Evolutionary conservation across 257 asterid genomes (phyloP), one percentile per base, ranked within the genome.

Genomic region (Solanum medicagineum): DNA sequence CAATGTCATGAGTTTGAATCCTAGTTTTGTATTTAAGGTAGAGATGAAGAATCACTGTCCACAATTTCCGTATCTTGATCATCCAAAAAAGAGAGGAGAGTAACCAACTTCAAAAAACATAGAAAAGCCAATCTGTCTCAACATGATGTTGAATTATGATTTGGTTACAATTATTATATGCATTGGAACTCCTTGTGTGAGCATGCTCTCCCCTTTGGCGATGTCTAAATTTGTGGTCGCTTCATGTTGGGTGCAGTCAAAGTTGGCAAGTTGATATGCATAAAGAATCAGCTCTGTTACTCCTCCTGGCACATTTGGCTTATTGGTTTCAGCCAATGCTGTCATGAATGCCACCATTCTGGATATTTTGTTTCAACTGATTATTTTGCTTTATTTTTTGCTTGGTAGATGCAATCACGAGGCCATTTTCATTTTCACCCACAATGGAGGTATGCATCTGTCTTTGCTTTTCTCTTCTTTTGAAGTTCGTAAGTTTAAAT

Each of bases 381-480:
- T 92, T 79, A 84, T 82, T 32, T 85, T 71, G 63, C 65, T 83
- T n/a, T 82, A 42, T 54, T 47, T 69, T 85, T 83, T 70, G 84
- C 83, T 90, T 85, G 84, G 24, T 90, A 88, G 93, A 87, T 90
- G 94, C 92, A 74, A 92, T 85, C 85, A 89, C 87, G 89, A 92
- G 94, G 94, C 96, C 98, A 45, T 86, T 90, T 45, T 88, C 95
- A 71, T 93, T 93, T 85, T 97, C 99, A 70, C 97, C 96, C 13
- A 89, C 96, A n/a, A 92, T 93, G 96, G 98, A 97, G 98, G 99
- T 97, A 92, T 83, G 53, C 16, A 36, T 51, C 32, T 47, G 54
- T 40, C 40, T 69, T 29, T 45, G 66, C 81, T 14, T 77, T 24
- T 80, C 77, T 63, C 12, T 59, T 57, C 7, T 70, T 69, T 22